Conservation (phyloP, 73 alveolate genomes). For the Symbiodinium natans region DNA sequence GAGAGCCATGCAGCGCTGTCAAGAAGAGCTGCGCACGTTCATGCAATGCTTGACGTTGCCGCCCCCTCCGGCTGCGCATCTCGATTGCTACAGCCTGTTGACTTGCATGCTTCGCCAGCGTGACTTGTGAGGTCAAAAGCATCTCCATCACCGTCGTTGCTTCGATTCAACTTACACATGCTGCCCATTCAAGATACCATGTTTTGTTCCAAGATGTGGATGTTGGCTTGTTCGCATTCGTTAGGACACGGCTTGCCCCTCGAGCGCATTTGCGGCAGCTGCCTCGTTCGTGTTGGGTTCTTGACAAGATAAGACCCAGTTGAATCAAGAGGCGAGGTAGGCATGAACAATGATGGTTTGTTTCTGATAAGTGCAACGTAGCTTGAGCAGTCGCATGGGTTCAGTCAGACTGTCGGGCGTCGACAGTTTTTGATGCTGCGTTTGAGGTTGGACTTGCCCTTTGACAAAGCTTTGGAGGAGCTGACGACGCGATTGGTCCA, state of each 20-base stretch:
- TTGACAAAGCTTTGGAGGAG: conserved; percentile 50
- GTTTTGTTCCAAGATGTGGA: too few relatives aligned
- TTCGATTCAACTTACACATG: too few relatives aligned
- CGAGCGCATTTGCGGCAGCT: background rate
- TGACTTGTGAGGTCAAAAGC: too few relatives aligned
- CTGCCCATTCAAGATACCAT: too few relatives aligned
- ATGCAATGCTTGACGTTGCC: conserved; percentile 67
- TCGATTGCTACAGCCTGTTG: background rate
- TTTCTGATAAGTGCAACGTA: too few relatives aligned
- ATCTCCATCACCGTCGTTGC: too few relatives aligned
- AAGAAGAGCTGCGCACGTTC: conserved; percentile 49
- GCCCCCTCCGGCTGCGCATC: conserved; percentile 5
- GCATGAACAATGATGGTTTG: too few relatives aligned
- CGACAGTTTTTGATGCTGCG: background rate
- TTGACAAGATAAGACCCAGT: too few relatives aligned
- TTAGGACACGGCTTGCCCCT: background rate
- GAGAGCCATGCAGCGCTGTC: conserved; percentile 37
- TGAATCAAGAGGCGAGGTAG: too few relatives aligned
- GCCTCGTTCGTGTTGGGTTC: background rate
- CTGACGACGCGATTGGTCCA: conserved; percentile 26
- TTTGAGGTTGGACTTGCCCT: conserved; percentile 43
- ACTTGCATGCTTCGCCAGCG: background rate
- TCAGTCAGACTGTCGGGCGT: too few relatives aligned
- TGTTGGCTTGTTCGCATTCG: background rate
- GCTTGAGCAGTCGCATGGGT: too few relatives aligned